Evolutionary conservation across 2,329 filamentous ascomycete genomes (phyloP).

Genomic region (Colletotrichum camelliae): DNA sequence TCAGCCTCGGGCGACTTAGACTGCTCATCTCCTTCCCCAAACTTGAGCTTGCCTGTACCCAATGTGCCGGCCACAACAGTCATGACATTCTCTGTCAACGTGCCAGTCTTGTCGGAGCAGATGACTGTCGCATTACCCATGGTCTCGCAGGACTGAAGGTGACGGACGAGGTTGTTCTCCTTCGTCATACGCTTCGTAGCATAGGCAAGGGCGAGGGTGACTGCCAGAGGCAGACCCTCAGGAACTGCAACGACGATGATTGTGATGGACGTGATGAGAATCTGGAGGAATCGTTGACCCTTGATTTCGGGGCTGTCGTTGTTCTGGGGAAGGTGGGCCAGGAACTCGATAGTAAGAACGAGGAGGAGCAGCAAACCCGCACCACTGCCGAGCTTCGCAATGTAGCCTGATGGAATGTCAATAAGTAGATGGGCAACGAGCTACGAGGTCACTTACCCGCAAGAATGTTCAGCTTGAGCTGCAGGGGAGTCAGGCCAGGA

Average conservation of each 20-base stretch:
- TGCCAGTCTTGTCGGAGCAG: constrained; percentile 72
- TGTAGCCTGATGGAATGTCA: constrained; percentile 20
- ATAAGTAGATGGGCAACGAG: too few relatives aligned
- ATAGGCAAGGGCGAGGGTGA: constrained; percentile 66
- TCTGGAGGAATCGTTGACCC: constrained; percentile 60
- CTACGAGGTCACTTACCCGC: constrained; percentile 10
- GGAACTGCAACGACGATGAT: constrained; percentile 66
- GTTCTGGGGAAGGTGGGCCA: constrained; percentile 44
- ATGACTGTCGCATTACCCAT: constrained; percentile 70
- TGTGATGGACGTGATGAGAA: constrained; percentile 44
- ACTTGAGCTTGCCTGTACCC: constrained; percentile 43
- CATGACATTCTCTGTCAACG: constrained; percentile 69
- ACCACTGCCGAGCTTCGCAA: constrained; percentile 25
- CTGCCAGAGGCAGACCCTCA: constrained; percentile 65
- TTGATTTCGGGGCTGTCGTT: constrained; percentile 36
- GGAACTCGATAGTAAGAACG: constrained; percentile 24
- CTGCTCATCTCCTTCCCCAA: constrained; percentile 37
- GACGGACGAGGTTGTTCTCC: constrained; percentile 66
- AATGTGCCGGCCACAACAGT: constrained; percentile 61
- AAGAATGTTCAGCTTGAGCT: constrained; percentile 26
- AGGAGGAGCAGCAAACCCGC: constrained; percentile 25
- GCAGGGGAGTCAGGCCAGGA: constrained; percentile 24
- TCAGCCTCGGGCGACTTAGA: background rate
- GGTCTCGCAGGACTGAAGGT: constrained; percentile 64
- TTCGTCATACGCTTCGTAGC: constrained; percentile 68